Evolutionary conservation across 257 asterid species (phyloP).

Genomic region (Jasminum sambac): DNA sequence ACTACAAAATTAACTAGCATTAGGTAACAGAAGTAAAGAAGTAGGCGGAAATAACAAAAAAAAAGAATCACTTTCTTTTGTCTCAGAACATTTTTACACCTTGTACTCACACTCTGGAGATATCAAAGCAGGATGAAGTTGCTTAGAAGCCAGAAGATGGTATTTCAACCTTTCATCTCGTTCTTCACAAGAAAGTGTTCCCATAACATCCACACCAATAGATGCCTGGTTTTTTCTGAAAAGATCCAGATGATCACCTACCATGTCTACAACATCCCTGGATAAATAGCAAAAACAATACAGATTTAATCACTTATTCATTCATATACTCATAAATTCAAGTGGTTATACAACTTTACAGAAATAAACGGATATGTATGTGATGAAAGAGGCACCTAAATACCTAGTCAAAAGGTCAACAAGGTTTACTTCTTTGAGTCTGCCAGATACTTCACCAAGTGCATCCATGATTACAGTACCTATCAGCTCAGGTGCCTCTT

Average conservation of each 20-base stretch:
- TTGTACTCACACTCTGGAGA: slow-evolving; percentile 95
- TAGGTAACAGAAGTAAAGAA: slow-evolving; percentile 30
- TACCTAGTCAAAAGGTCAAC: slow-evolving; percentile 86
- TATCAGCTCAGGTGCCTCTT: slow-evolving; percentile 79
- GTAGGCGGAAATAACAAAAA: slow-evolving; percentile 4
- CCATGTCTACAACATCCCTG: slow-evolving; percentile 81
- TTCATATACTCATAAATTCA: slow-evolving; percentile 16
- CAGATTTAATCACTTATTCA: slow-evolving; percentile 16
- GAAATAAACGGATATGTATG: not conserved
- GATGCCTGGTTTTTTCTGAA: slow-evolving; percentile 70
- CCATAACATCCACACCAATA: slow-evolving; percentile 89
- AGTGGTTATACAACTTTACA: slow-evolving; percentile 20
- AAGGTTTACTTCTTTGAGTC: slow-evolving; percentile 81
- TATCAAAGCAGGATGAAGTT: slow-evolving; percentile 92
- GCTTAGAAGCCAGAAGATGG: slow-evolving; percentile 71
- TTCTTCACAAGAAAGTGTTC: slow-evolving; percentile 82
- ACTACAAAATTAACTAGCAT: slow-evolving; percentile 49
- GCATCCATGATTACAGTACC: slow-evolving; percentile 71
- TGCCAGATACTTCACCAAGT: slow-evolving; percentile 72
- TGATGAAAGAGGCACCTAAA: not conserved
- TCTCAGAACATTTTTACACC: slow-evolving; percentile 67
- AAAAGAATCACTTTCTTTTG: slow-evolving; percentile 30
- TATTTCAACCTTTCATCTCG: slow-evolving; percentile 86
- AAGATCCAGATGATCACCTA: slow-evolving; percentile 84
- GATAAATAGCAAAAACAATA: slow-evolving; percentile 15